Evolutionary conservation across 2,329 filamentous ascomycete species (phyloP), one percentile per base, ranked within the genome.

Genomic region (Colletotrichum tofieldiae): DNA sequence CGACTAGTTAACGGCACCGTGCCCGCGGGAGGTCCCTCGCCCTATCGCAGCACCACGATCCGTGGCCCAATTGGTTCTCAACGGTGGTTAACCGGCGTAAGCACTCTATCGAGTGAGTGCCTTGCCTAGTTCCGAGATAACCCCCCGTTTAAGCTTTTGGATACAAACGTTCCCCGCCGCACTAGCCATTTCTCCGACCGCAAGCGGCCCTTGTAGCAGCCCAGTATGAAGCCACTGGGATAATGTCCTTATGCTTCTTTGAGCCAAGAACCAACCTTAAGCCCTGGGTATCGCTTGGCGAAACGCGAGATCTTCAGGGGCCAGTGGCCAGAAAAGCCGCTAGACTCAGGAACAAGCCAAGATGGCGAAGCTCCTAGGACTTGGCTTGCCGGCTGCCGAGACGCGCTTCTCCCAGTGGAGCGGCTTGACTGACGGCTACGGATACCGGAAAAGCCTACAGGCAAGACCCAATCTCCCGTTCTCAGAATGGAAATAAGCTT

Each of bases 131-230:
- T 39, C 45, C 60, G 45, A 62, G n/a, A 49, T 43, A 16, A 29
- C 23, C 11, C 11, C 35, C 11, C 5, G 2, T 49, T 71, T 63
- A 63, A 43, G n/a, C 51, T 68, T 64, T 63, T 18, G 2, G 26
- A 32, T 45, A 41, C 65, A 71, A 71, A 63, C 65, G n/a, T 45
- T 63, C n/a, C 45, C 51, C 58, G 58, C 58, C 69, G 69, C 65
- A 71, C 51, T 58, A 68, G 32, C 52, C 41, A 11, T 16, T 16
- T 47, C 43, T 39, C 49, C 26, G 51, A 52, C 51, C 56, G 26
- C 51, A 23, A 35, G 45, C 64, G 52, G 29, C 23, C 39, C 32
- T 47, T 23, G 35, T 47, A 32, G 29, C 26, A 35, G 39, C 29
- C 64, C 64, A 60, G 55, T 49, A 11, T 37, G 55, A 32, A 49